phyloP scores from a whole-genome alignment of 2,329 filamentous ascomycete species.

The Clarireedia paspali region DNA sequence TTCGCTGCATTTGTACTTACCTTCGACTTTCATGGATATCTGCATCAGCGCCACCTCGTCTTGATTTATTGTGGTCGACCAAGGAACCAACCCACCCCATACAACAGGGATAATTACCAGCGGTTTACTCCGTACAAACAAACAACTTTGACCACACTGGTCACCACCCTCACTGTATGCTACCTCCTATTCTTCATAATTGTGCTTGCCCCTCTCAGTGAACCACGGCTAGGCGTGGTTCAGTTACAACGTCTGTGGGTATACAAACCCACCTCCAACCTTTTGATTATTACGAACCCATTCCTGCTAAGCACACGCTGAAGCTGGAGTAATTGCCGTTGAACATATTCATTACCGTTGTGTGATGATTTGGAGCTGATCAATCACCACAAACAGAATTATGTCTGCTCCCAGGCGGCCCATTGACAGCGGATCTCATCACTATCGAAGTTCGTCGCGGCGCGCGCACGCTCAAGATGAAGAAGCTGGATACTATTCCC shows the following conservation, averaged over 20 bases:
- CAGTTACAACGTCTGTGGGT: background rate
- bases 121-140: slow-evolving; percentile 17
- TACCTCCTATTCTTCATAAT: slow-evolving; percentile 8
- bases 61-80: slow-evolving; percentile 24
- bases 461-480: slow-evolving; percentile 60
- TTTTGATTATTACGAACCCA: slow-evolving; percentile 1
- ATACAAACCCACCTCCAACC: background rate
- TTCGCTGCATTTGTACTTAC: background rate
- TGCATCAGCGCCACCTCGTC: slow-evolving; percentile 15
- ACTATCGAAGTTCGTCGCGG: slow-evolving; percentile 61
- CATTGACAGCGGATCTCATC: slow-evolving; percentile 47
- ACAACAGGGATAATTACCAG: slow-evolving; percentile 19
- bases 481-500: slow-evolving; percentile 46
- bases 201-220: background rate
- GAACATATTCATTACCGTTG: slow-evolving; percentile 3
- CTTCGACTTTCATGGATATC: background rate
- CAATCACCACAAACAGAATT: slow-evolving; percentile 15
- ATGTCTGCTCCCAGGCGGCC: slow-evolving; percentile 51
- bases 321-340: background rate
- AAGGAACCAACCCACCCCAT: slow-evolving; percentile 25
- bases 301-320: slow-evolving; percentile 1
- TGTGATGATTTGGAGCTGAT: background rate
- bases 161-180: slow-evolving; percentile 23
- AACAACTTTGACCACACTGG: slow-evolving; percentile 14
- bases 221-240: background rate